phyloP scores from a whole-genome alignment of 1,139 yeast genomes.

The Geotrichum cucujoidarum region DNA sequence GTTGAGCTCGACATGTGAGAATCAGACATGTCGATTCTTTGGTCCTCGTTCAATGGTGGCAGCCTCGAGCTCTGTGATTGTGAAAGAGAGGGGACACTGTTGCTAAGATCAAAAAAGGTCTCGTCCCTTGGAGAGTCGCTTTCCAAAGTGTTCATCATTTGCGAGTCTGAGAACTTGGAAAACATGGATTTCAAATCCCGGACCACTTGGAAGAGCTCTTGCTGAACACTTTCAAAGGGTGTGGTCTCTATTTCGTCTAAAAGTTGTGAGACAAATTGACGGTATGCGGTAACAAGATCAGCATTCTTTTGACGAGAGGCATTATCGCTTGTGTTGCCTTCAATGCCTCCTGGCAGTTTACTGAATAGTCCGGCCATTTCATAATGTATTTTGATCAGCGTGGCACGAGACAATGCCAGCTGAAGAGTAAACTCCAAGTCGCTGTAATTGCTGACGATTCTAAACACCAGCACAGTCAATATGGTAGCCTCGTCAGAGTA shows the following conservation, averaged over 20 bases:
- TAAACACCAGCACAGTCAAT: constrained; percentile 34
- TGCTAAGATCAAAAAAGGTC: constrained; percentile 4
- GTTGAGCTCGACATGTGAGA: constrained; percentile 18
- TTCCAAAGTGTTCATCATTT: constrained; percentile 17
- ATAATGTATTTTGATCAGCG: constrained; percentile 35
- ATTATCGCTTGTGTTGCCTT: background rate
- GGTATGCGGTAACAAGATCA: constrained; percentile 30
- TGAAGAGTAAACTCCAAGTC: constrained; percentile 34
- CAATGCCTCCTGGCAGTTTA: constrained; percentile 21
- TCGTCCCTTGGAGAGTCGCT: constrained; percentile 6
- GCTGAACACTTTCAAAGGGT: constrained; percentile 34
- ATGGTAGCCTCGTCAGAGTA: constrained; percentile 35
- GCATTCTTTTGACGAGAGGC: background rate
- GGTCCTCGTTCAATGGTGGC: constrained; percentile 15
- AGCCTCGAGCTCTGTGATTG: background rate
- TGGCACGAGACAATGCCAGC: constrained; percentile 36
- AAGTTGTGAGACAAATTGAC: constrained; percentile 34
- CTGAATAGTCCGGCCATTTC: constrained; percentile 32
- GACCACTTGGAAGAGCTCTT: constrained; percentile 37
- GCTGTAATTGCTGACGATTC: constrained; percentile 31
- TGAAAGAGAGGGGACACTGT: background rate
- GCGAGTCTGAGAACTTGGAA: constrained; percentile 26
- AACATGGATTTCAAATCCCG: constrained; percentile 36
- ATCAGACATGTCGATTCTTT: constrained; percentile 9
- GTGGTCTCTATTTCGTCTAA: constrained; percentile 34